phyloP scores from a whole-genome alignment of 495 filamentous ascomycete species.

The Lindgomyces ingoldianus region DNA sequence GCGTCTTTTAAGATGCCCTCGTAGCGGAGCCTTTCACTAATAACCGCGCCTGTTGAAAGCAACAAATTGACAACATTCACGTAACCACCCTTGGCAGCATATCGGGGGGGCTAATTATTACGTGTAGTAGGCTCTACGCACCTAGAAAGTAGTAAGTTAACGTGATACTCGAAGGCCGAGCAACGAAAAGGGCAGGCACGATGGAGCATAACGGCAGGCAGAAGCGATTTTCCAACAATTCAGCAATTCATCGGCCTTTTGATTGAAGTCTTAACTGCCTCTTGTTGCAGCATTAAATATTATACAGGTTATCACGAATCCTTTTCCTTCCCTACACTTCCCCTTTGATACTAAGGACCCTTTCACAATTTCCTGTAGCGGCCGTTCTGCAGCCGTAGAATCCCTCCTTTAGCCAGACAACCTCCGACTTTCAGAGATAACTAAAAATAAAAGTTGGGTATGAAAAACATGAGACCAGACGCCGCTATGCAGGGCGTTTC shows the following conservation, averaged over 20 bases:
- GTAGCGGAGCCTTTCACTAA: too few relatives aligned
- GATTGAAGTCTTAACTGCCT: not conserved
- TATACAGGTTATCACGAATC: slow-evolving; percentile 14
- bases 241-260: not conserved
- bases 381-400: not conserved
- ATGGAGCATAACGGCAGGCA: not conserved
- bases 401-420: not conserved
- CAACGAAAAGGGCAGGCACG: not conserved
- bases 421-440: not conserved
- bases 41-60: too few relatives aligned
- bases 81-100: too few relatives aligned
- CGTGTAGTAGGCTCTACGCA: not conserved
- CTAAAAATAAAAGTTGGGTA: not conserved
- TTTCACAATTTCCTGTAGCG: not conserved
- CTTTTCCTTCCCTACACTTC: not conserved
- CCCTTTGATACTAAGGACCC: not conserved
- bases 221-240: not conserved
- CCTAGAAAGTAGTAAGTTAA: not conserved
- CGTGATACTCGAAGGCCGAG: not conserved
- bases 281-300: slow-evolving; percentile 20
- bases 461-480: not conserved
- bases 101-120: too few relatives aligned
- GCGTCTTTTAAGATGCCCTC: too few relatives aligned
- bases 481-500: not conserved
- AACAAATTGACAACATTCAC: too few relatives aligned